phyloP scores from a whole-genome alignment of 306 rosid genomes.

The Cucumis cinereus region DNA sequence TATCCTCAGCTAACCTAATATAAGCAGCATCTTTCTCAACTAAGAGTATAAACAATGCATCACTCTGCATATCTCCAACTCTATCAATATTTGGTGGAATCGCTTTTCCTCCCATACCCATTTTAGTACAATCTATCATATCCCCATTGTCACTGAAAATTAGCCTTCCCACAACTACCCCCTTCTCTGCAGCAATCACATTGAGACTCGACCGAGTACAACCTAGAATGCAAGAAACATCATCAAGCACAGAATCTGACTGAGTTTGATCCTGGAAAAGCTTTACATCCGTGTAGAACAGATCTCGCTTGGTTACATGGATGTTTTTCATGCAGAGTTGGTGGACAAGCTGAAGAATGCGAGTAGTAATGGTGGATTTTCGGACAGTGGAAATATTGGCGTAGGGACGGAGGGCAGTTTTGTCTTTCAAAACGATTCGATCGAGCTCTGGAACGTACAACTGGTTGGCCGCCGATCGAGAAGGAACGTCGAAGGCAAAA shows the following conservation, averaged over 20 bases:
- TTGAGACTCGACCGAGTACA: slow-evolving; percentile 83
- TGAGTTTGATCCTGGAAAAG: slow-evolving; percentile 82
- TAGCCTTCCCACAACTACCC: slow-evolving; percentile 80
- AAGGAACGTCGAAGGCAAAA: slow-evolving; percentile 73
- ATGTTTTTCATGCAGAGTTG: slow-evolving; percentile 67
- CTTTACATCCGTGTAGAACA: slow-evolving; percentile 87
- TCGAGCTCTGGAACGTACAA: slow-evolving; percentile 77
- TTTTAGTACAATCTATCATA: slow-evolving; percentile 86
- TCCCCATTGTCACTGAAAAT: slow-evolving; percentile 91
- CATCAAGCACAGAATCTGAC: slow-evolving; percentile 77
- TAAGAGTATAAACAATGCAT: slow-evolving; percentile 67
- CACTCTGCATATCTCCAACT: slow-evolving; percentile 90
- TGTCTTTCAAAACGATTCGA: slow-evolving; percentile 71
- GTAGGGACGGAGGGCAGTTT: slow-evolving; percentile 57
- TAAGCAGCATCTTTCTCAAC: slow-evolving; percentile 96
- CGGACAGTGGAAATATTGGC: slow-evolving; percentile 72
- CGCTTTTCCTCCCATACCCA: slow-evolving; percentile 96
- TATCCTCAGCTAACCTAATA: slow-evolving; percentile 81
- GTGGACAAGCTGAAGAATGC: slow-evolving; percentile 71
- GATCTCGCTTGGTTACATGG: slow-evolving; percentile 91
- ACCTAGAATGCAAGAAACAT: slow-evolving; percentile 76
- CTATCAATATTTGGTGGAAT: slow-evolving; percentile 83
- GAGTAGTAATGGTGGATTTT: slow-evolving; percentile 53
- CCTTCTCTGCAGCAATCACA: slow-evolving; percentile 78
- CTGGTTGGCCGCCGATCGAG: slow-evolving; percentile 79